Percentiles rank a stretch among this genome's conserved stretches.
These are phyloP conservation scores for Grammothele lineata DNA, from an alignment of 768 basidiomycete species.

Conservation along the genomic window DNA sequence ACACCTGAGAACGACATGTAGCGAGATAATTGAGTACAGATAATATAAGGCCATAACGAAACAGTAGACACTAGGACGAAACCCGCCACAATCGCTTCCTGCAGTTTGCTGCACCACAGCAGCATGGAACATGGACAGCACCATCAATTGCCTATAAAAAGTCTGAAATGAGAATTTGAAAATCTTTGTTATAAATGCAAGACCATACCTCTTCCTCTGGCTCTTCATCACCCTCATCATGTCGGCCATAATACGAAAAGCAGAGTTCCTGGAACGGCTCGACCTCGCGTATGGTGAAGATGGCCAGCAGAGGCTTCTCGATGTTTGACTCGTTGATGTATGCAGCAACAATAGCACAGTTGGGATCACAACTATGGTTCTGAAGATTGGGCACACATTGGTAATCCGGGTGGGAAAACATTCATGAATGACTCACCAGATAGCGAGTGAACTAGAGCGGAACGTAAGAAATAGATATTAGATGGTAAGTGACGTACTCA, in stretches of 20 bases:
- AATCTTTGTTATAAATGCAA: too few species aligned
- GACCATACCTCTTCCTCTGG: too few species aligned
- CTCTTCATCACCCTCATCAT: conserved; percentile 29
- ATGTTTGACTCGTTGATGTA: conserved; percentile 78
- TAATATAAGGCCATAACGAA: conserved; percentile 7
- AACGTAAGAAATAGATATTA: neutral
- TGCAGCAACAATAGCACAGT: conserved; percentile 64
- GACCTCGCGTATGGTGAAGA: conserved; percentile 67
- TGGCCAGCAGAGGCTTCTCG: conserved; percentile 60
- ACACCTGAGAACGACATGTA: neutral
- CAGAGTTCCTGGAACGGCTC: conserved; percentile 66
- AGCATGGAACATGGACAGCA: conserved; percentile 45
- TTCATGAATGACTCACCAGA: conserved; percentile 59
- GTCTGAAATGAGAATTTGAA: too few species aligned
- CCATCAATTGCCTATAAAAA: conserved; percentile 20
- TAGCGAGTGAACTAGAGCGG: conserved; percentile 80
- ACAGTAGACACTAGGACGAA: too few species aligned
- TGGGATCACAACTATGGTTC: conserved; percentile 94
- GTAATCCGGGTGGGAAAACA: conserved; percentile 3
- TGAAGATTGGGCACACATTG: conserved; percentile 23
- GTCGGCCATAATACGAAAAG: conserved; percentile 66
- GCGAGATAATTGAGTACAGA: neutral
- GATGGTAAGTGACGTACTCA: conserved; percentile 34
- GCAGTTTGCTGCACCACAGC: conserved; percentile 51
- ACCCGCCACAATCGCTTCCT: conserved; percentile 36